phyloP scores from a whole-genome alignment of 441 rosid genomes.

The Bruguiera hainesii region DNA sequence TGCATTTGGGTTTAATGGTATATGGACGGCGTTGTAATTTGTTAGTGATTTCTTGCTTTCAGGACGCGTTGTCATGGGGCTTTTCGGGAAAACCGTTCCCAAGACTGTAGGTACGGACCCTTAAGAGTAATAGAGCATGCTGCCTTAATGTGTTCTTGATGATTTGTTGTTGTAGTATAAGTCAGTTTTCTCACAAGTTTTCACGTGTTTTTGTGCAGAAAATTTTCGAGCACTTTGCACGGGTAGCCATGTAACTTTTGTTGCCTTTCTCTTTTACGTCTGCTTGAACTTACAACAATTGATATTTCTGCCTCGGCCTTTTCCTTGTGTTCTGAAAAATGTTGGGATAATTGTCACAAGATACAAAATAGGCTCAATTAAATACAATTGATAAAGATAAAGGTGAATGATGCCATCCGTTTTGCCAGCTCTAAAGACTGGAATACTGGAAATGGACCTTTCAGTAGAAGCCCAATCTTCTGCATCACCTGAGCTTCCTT shows the following conservation, averaged over 20 bases:
- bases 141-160: constrained; percentile 6
- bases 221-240: constrained; percentile 95
- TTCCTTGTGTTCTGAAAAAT: too few species aligned
- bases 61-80: constrained; percentile 80
- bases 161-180: constrained; percentile 5
- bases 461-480: too few species aligned
- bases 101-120: constrained; percentile 48
- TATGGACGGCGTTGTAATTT: not conserved
- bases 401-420: too few species aligned
- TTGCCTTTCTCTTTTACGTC: constrained; percentile 15
- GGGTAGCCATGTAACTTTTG: constrained; percentile 76
- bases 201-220: constrained; percentile 47
- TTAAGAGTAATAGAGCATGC: not conserved
- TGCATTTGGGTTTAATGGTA: not conserved
- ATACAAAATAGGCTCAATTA: too few species aligned
- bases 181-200: constrained; percentile 16
- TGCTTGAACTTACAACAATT: too few species aligned
- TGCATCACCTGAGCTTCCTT: too few species aligned
- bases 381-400: too few species aligned
- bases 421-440: too few species aligned
- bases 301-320: too few species aligned
- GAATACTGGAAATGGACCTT: too few species aligned
- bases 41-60: constrained; percentile 18
- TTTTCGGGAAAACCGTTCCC: constrained; percentile 66
- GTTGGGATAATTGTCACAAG: too few species aligned